These are phyloP conservation scores for Colletotrichum sp. DNA, from an alignment of 2,329 filamentous ascomycete species.

Conservation along the genomic window DNA sequence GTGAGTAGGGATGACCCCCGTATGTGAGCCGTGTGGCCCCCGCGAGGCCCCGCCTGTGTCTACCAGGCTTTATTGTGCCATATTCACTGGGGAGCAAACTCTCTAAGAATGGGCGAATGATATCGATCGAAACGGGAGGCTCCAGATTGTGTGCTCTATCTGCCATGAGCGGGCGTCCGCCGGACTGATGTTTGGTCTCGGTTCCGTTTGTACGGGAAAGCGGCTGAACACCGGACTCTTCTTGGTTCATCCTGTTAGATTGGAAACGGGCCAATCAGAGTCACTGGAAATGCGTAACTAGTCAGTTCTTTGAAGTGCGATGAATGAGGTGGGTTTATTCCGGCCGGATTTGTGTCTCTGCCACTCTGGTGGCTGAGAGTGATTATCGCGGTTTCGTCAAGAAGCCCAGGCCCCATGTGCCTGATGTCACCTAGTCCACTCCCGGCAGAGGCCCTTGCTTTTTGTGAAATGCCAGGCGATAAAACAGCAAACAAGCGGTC, in stretches of 20 bases:
- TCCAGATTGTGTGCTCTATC: background rate
- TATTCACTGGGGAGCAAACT: background rate
- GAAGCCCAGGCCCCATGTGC: background rate
- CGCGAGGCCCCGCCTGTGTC: background rate
- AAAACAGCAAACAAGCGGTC: background rate
- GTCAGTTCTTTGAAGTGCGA: background rate
- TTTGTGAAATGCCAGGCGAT: background rate
- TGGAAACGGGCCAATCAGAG: background rate
- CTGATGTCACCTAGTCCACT: background rate
- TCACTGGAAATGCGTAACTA: background rate
- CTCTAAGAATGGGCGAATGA: background rate
- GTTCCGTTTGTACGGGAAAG: background rate
- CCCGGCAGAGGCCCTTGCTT: background rate
- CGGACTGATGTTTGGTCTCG: background rate
- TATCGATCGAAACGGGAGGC: background rate
- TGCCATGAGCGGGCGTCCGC: background rate
- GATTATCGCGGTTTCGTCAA: background rate
- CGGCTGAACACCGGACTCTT: background rate
- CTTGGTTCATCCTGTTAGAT: background rate
- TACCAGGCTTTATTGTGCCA: background rate
- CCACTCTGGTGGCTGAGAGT: background rate
- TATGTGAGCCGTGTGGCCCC: background rate
- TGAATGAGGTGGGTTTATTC: background rate
- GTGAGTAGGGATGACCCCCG: conserved; percentile 7
- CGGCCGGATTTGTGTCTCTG: background rate